Evolutionary conservation across 495 filamentous ascomycete genomes (phyloP).

Genomic region (Trichoderma virens): DNA sequence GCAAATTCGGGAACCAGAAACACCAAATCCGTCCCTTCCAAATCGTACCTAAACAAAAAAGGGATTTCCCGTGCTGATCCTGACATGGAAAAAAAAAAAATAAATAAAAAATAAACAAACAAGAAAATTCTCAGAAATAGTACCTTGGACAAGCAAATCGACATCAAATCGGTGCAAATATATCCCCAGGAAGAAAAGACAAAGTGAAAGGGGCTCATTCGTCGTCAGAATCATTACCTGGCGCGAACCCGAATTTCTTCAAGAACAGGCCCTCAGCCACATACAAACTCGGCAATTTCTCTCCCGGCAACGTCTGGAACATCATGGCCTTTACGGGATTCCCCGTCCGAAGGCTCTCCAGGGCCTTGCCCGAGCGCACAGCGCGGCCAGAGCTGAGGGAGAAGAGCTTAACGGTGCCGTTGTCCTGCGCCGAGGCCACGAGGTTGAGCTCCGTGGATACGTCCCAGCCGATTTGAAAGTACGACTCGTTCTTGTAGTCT

Average conservation of each 20-base stretch:
- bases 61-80: too few relatives aligned
- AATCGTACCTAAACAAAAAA: too few relatives aligned
- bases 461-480: slow-evolving; percentile 30
- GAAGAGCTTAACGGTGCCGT: slow-evolving; percentile 32
- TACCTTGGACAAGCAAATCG: too few relatives aligned
- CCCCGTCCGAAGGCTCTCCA: slow-evolving; percentile 13
- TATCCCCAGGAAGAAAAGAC: neutral
- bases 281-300: slow-evolving; percentile 3
- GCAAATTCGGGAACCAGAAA: too few relatives aligned
- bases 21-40: too few relatives aligned
- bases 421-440: slow-evolving; percentile 36
- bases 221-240: neutral
- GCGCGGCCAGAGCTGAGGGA: slow-evolving; percentile 28
- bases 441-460: slow-evolving; percentile 24
- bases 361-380: slow-evolving; percentile 15
- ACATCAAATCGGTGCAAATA: neutral
- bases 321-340: slow-evolving; percentile 20
- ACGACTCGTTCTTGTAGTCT: slow-evolving; percentile 28
- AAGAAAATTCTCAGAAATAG: too few relatives aligned
- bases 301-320: slow-evolving; percentile 23
- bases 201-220: neutral
- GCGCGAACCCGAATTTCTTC: neutral
- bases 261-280: neutral
- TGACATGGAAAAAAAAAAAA: too few relatives aligned
- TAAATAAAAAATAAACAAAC: too few relatives aligned